phyloP scores from a whole-genome alignment of 495 filamentous ascomycete species.

The Evansstolkia leycettana region DNA sequence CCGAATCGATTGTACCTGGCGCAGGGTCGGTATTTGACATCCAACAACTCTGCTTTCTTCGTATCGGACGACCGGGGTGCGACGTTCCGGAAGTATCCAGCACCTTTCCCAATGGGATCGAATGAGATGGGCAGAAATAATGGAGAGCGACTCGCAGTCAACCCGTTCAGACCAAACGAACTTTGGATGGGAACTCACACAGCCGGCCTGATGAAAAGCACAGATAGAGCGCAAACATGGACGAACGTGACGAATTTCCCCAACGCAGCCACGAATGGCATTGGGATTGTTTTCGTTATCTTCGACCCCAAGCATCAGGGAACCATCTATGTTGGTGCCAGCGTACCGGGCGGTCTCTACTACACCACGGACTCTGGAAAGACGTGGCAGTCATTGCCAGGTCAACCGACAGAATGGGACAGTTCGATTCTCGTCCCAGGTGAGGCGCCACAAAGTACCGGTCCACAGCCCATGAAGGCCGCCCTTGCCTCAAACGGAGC shows the following conservation, averaged over 20 bases:
- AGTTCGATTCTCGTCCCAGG: constrained; percentile 4
- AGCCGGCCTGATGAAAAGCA: constrained; percentile 46
- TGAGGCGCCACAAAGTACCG: constrained; percentile 6
- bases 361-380: constrained; percentile 4
- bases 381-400: constrained; percentile 7
- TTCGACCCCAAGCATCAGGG: constrained; percentile 6
- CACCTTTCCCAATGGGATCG: constrained; percentile 46
- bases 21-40: constrained; percentile 21
- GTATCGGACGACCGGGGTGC: constrained; percentile 7
- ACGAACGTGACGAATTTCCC: constrained; percentile 45
- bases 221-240: constrained; percentile 42
- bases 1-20: constrained; percentile 43
- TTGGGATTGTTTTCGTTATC: constrained; percentile 13
- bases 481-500: constrained; percentile 7
- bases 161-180: constrained; percentile 24
- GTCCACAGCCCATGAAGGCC: constrained; percentile 10
- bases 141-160: constrained; percentile 50
- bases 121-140: constrained; percentile 57
- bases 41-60: constrained; percentile 6
- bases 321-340: constrained; percentile 7
- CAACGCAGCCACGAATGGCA: constrained; percentile 15
- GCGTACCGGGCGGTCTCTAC: constrained; percentile 7
- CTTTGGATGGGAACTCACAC: constrained; percentile 7
- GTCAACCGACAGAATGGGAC: constrained; percentile 8
- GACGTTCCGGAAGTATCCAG: constrained; percentile 4